Conservation (phyloP, 192 early-diverging fungal genomes). For the Coemansia sp. region DNA sequence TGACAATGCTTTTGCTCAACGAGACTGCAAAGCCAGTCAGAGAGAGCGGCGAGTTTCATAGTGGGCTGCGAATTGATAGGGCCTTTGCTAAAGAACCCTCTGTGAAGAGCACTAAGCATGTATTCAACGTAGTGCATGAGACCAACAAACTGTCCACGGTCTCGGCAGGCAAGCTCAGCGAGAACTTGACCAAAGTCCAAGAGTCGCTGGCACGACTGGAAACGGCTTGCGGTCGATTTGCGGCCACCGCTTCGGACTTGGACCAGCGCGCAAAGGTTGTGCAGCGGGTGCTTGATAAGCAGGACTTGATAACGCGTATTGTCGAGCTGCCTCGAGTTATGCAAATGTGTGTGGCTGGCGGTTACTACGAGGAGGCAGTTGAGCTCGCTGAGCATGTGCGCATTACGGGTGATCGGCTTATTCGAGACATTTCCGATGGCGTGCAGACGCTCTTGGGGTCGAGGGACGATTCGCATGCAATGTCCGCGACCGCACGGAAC, state of each 20-base stretch:
- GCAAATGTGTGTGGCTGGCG: slow-evolving; percentile 56
- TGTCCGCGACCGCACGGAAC: slow-evolving; percentile 11
- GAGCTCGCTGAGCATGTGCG: slow-evolving; percentile 53
- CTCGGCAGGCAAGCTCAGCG: slow-evolving; percentile 12
- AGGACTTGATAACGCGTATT: slow-evolving; percentile 48
- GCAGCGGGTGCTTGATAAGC: slow-evolving; percentile 51
- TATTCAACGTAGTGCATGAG: slow-evolving; percentile 34
- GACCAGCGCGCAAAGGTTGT: slow-evolving; percentile 40
- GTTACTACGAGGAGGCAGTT: slow-evolving; percentile 52
- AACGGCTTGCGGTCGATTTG: slow-evolving; percentile 32
- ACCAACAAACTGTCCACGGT: slow-evolving; percentile 20
- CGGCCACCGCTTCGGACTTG: slow-evolving; percentile 27
- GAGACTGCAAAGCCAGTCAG: slow-evolving; percentile 23
- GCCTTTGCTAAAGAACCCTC: neutral
- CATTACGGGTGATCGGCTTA: slow-evolving; percentile 39
- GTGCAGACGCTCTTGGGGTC: slow-evolving; percentile 41
- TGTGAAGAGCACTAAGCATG: neutral
- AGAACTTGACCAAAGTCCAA: slow-evolving; percentile 28
- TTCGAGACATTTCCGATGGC: slow-evolving; percentile 37
- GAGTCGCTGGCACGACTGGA: slow-evolving; percentile 32
- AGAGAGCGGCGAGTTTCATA: neutral
- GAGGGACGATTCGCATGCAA: slow-evolving; percentile 1
- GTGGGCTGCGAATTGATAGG: neutral
- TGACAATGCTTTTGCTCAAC: slow-evolving; percentile 45
- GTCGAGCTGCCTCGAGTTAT: slow-evolving; percentile 55